Conservation (phyloP, 495 filamentous ascomycete species). For the Daldinia grandis region DNA sequence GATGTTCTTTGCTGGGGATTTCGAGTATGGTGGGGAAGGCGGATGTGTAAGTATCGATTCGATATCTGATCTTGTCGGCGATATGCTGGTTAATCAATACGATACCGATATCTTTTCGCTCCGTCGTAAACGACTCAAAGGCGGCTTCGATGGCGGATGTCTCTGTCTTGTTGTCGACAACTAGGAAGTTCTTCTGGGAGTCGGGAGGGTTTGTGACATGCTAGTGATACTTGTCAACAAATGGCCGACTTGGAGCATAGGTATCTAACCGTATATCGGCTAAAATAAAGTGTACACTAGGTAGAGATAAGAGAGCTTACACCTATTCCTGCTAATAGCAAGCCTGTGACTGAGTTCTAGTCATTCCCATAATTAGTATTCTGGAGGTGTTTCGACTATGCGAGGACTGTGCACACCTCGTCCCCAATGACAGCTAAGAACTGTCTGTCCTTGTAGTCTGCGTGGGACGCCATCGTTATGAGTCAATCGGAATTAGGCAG, state of each 20-base stretch:
- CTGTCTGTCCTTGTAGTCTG: slow-evolving; percentile 85
- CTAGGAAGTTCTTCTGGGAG: slow-evolving; percentile 94
- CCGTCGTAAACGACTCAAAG: slow-evolving; percentile 85
- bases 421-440: slow-evolving; percentile 98
- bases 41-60: slow-evolving; percentile 75
- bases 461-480: slow-evolving; percentile 63
- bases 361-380: slow-evolving; percentile 41
- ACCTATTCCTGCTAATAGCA: slow-evolving; percentile 93
- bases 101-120: slow-evolving; percentile 95
- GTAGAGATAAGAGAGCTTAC: slow-evolving; percentile 61
- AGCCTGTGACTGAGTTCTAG: slow-evolving; percentile 90
- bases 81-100: slow-evolving; percentile 98
- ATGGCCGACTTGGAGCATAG: slow-evolving; percentile 9
- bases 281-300: not conserved
- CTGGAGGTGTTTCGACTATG: not conserved
- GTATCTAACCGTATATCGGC: not conserved
- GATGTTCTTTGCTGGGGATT: slow-evolving; percentile 98
- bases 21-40: slow-evolving; percentile 85
- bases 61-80: slow-evolving; percentile 90
- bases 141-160: slow-evolving; percentile 86
- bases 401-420: slow-evolving; percentile 68
- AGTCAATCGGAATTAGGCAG: slow-evolving; percentile 19
- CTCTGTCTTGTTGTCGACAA: slow-evolving; percentile 93
- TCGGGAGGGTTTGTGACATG: slow-evolving; percentile 68
- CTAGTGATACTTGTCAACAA: slow-evolving; percentile 37